Evolutionary conservation across 2,329 filamentous ascomycete genomes (phyloP), one percentile per base, ranked within the genome.

Genomic region (Alternaria gansuensis): DNA sequence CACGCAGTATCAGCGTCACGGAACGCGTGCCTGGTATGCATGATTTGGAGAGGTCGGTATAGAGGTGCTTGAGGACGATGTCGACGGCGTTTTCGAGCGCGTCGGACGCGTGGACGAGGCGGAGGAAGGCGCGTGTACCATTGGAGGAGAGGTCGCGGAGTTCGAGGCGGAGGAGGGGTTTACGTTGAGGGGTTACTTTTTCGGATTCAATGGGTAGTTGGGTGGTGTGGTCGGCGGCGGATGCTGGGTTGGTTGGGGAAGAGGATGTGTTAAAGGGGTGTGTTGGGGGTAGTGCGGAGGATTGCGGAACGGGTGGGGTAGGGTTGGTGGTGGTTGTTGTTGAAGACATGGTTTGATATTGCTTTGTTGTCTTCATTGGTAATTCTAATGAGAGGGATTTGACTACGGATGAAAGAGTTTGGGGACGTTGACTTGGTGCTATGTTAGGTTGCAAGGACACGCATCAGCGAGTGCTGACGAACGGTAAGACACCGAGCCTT

Each of bases 1-100:
- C 82, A 29, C 91, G 87, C 4, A 98, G 82, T 59, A 97, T 83
- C 34, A 98, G 80, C 0, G 93, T 97, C 17, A 98, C 87, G 51
- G 92, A 96, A 60, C 92, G 90, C 9, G 92, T 95, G n/a, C 86
- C 82, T 0, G 85, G 84, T 46, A 85, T 79, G 48, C 69, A 71
- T 54, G 63, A 64, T 57, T 33, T 56, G 40, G 62, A 41, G 7
- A 71, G 65, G 9, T 65, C 64, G 11, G 68, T 69, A 74, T 97
- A 98, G 29, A 98, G 87, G 26, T 88, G 84, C 29, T 82, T 80
- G 48, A 95, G 84, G 14, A 97, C 92, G 62, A 85, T 84, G 49
- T 83, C 76, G 31, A 93, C 84, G 57, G 90, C 87, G 11, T 80
- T 77, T 51, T 85, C 78, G 41, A 97, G 81, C 51, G 89, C 84